phyloP scores from a whole-genome alignment of 2,329 filamentous ascomycete genomes.

The Nakataea oryzae region DNA sequence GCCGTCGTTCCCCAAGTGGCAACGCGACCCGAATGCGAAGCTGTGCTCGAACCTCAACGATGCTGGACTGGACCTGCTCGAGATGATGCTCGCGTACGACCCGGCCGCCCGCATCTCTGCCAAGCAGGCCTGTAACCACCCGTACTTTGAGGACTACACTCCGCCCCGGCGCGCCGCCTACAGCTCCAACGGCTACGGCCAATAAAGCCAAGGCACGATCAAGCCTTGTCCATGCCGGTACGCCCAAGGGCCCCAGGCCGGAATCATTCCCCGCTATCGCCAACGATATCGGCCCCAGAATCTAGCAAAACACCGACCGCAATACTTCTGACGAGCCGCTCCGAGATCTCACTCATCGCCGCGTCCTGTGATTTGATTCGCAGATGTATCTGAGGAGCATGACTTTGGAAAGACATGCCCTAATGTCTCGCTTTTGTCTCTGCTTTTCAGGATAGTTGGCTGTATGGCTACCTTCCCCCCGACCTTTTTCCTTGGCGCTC shows the following conservation, averaged over 20 bases:
- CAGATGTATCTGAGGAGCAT: background rate
- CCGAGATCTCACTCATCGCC: background rate
- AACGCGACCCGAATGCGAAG: conserved; percentile 50
- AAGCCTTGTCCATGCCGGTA: background rate
- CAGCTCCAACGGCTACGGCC: conserved; percentile 18
- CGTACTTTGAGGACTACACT: conserved; percentile 53
- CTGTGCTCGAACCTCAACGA: conserved; percentile 65
- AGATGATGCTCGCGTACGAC: conserved; percentile 68
- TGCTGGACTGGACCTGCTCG: conserved; percentile 53
- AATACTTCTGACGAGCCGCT: background rate
- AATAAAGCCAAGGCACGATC: conserved; percentile 7
- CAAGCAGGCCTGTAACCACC: conserved; percentile 75
- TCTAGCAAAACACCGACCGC: background rate
- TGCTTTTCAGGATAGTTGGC: background rate
- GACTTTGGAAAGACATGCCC: background rate
- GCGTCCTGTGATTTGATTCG: background rate
- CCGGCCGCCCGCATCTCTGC: conserved; percentile 75
- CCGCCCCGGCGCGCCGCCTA: conserved; percentile 11
- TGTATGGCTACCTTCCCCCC: background rate
- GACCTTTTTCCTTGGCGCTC: background rate
- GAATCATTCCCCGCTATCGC: background rate
- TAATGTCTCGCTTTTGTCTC: background rate
- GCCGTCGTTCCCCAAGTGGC: conserved; percentile 79
- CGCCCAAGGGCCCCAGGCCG: too few species aligned
- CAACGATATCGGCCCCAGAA: background rate